Percentiles rank a stretch among this genome's conserved stretches.
These are phyloP conservation scores for Ogataea corticis DNA, from an alignment of 805 yeast genomes.

Conservation along the genomic window DNA sequence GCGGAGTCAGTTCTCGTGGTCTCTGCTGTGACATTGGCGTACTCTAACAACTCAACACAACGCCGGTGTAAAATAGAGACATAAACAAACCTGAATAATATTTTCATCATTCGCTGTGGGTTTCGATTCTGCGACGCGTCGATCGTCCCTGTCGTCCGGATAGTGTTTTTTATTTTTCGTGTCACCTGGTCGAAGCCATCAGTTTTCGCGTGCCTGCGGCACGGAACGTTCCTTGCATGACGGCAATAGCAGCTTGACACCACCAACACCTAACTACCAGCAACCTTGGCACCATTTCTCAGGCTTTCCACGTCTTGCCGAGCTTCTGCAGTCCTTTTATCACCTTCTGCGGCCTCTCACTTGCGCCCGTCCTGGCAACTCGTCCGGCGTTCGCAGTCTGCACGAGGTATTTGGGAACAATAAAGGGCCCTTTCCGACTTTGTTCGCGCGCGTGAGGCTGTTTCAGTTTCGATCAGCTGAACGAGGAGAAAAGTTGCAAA, in stretches of 20 bases:
- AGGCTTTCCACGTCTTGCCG: too few relatives aligned
- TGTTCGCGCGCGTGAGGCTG: constrained; percentile 8
- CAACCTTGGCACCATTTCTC: too few relatives aligned
- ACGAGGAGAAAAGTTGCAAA: not conserved
- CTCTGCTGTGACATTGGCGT: constrained; percentile 29
- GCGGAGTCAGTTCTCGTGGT: constrained; percentile 74
- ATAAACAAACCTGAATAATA: not conserved
- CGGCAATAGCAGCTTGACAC: too few relatives aligned
- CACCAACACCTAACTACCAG: too few relatives aligned
- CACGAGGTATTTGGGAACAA: not conserved
- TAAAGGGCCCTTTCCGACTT: not conserved
- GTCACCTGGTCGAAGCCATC: not conserved
- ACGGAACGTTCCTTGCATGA: constrained; percentile 5
- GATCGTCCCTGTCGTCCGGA: not conserved
- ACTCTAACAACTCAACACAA: too few relatives aligned
- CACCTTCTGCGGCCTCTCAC: too few relatives aligned
- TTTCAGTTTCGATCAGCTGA: constrained; percentile 2
- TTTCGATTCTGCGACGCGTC: not conserved
- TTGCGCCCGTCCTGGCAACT: too few relatives aligned
- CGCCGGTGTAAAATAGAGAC: not conserved
- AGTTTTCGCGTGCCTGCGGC: constrained; percentile 8
- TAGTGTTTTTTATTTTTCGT: not conserved
- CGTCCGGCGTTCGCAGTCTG: too few relatives aligned
- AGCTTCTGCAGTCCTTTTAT: too few relatives aligned
- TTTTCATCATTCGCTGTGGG: not conserved